Percentiles rank a stretch among this genome's conserved stretches.
Conservation (phyloP, 352 stramenopile genomes). For the Pythium apleroticum region DNA sequence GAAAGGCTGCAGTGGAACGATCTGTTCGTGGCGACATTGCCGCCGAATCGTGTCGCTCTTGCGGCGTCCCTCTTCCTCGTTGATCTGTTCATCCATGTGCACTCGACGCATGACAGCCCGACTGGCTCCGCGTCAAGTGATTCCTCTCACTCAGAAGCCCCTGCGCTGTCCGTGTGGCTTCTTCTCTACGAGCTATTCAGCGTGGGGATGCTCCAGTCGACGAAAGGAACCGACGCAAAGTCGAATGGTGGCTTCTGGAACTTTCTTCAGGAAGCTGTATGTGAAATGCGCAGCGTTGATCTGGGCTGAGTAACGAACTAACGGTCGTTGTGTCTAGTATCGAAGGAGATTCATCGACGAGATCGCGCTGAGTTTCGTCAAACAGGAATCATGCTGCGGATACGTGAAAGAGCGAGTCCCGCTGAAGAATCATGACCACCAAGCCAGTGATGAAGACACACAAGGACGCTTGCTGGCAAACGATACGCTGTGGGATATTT, state of each 20-base stretch:
- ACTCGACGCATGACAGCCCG: conserved; percentile 50
- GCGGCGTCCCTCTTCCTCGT: conserved; percentile 69
- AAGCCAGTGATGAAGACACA: conserved; percentile 9
- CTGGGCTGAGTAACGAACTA: background rate
- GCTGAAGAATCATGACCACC: background rate
- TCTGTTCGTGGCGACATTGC: conserved; percentile 24
- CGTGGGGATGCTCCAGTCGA: conserved; percentile 13
- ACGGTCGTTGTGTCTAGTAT: conserved; percentile 18
- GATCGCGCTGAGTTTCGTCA: conserved; percentile 15
- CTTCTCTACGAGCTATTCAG: conserved; percentile 45
- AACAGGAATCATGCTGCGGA: conserved; percentile 12
- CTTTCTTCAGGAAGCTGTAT: conserved; percentile 50
- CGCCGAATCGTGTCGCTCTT: conserved; percentile 46
- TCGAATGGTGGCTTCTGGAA: conserved; percentile 45
- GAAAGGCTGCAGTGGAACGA: conserved; percentile 7
- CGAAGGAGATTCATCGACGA: conserved; percentile 21
- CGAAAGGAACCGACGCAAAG: conserved; percentile 10
- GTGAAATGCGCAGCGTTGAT: background rate
- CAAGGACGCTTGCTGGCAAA: conserved; percentile 23
- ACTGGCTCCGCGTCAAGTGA: background rate
- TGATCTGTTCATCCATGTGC: conserved; percentile 70
- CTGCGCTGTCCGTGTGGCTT: conserved; percentile 66
- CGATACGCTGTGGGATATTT: conserved; percentile 26
- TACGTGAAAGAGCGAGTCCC: conserved; percentile 25
- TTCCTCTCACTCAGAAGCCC: conserved; percentile 10